Evolutionary conservation across 768 basidiomycete species (phyloP), one percentile per base, ranked within the genome.

Genomic region (Amanita exitialis): DNA sequence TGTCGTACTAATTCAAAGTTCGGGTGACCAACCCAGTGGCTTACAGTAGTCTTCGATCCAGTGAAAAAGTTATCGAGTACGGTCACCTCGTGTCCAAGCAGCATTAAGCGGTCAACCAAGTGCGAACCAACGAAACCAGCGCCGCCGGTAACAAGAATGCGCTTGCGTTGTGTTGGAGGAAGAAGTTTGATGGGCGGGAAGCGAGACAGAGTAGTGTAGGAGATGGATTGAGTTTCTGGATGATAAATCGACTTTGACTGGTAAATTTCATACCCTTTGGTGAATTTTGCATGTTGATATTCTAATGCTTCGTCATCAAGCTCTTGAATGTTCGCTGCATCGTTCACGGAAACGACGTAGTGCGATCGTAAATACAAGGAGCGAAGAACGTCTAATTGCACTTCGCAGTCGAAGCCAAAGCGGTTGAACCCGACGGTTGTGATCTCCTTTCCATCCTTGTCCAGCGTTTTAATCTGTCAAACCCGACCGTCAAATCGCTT

Each of bases 81-180:
- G 51, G 91, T 93, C 59, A 95, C 92, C 66, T 97, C 93, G 63
- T 99, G 96, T 13, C 96, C 96, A 47, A 98, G 80, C 55, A 97
- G 78, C 92, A 99, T 94, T 55, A 98, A 80, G 44, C 96, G 81
- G 71, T 99, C 96, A 48, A 99, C 90, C 44, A 99, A 82, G 70
- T 99, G 96, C 28, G 92, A 95, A 13, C 96, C 96, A 53, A 99
- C 95, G 66, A 99, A 99, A n/a, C 96, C 96, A 34, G 95, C 96
- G 37, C 96, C 95, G 53, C 95, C 95, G 18, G 95, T 98, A 58
- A 97, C 86, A 36, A 99, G 80, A 59, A 98, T 72, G 53, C 95
- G 86, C 69, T 95, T 96, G 60, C 91, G 81, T 54, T 71, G 66
- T 2, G 81, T 73, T 18, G 87, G 80, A 8, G 90, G 67, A 43